phyloP scores from a whole-genome alignment of 2,329 filamentous ascomycete genomes.

The Graphilbum sp. region DNA sequence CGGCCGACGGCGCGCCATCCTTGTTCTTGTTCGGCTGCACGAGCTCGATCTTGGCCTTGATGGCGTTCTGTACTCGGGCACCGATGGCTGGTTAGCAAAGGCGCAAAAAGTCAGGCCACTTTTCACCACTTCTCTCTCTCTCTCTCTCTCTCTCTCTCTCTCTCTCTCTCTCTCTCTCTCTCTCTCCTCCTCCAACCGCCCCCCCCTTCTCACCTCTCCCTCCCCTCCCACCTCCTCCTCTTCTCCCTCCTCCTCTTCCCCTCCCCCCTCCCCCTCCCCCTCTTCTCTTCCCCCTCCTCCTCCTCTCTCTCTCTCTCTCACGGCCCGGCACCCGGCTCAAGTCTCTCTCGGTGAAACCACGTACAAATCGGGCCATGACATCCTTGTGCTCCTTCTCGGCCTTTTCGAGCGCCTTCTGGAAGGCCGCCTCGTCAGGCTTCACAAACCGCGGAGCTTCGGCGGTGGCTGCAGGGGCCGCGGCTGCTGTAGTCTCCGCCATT shows the following conservation, averaged over 20 bases:
- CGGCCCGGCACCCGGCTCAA: not conserved
- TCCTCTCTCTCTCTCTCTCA: not conserved
- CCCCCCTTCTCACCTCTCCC: too few relatives aligned
- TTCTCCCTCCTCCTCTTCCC: not conserved
- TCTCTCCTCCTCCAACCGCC: too few relatives aligned
- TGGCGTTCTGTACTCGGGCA: slow-evolving; percentile 64
- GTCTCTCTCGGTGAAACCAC: slow-evolving; percentile 6
- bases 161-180: not conserved
- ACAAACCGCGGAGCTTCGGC: slow-evolving; percentile 47
- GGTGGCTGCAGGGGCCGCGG: slow-evolving; percentile 21
- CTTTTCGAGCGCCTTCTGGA: slow-evolving; percentile 61
- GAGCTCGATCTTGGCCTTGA: slow-evolving; percentile 77
- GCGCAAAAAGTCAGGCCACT: too few relatives aligned
- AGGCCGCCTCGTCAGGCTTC: slow-evolving; percentile 75
- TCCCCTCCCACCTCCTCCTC: not conserved
- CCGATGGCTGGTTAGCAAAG: too few relatives aligned
- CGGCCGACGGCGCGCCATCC: slow-evolving; percentile 59
- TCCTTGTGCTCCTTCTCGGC: slow-evolving; percentile 77
- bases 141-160: not conserved
- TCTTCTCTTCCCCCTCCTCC: too few relatives aligned
- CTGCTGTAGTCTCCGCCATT: slow-evolving; percentile 29
- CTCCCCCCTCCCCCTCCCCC: too few relatives aligned
- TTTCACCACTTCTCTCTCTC: slow-evolving; percentile 1
- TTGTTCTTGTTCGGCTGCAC: slow-evolving; percentile 58
- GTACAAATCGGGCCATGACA: slow-evolving; percentile 43